Conservation (phyloP, 306 rosid genomes). For the Cicer bijugum region DNA sequence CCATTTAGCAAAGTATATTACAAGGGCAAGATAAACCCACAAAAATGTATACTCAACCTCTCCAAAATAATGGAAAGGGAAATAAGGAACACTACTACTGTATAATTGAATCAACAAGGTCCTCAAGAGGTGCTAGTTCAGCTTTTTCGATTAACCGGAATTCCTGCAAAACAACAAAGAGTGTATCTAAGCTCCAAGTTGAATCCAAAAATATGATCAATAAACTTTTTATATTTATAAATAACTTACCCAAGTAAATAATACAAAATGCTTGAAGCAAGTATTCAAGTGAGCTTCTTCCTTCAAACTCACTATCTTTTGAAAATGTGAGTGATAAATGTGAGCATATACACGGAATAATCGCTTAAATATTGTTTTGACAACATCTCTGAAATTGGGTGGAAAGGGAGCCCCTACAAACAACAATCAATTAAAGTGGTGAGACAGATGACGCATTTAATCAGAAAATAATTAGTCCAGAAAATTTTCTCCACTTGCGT, state of each 20-base stretch:
- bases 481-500: conserved; percentile 11
- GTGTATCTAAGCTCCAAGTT: conserved; percentile 21
- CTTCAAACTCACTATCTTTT: conserved; percentile 80
- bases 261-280: conserved; percentile 92
- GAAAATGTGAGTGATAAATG: conserved; percentile 83
- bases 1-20: conserved; percentile 43
- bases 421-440: conserved; percentile 2
- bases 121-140: conserved; percentile 80
- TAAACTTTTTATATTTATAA: background rate
- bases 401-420: conserved; percentile 79
- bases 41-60: conserved; percentile 47
- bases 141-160: conserved; percentile 73
- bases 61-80: conserved; percentile 23
- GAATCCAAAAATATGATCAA: background rate
- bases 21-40: conserved; percentile 42
- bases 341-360: conserved; percentile 92
- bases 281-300: conserved; percentile 95
- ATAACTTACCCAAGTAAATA: conserved; percentile 79
- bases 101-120: conserved; percentile 78
- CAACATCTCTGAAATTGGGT: conserved; percentile 73
- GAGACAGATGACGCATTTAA: background rate
- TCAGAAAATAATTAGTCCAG: background rate
- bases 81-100: conserved; percentile 42
- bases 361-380: conserved; percentile 80
- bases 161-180: conserved; percentile 61